A percentile compares a stretch with the other conserved stretches of the same genome.
phyloP scores from a whole-genome alignment of 148 eudicot genomes.

The Polygonum maritimum region DNA sequence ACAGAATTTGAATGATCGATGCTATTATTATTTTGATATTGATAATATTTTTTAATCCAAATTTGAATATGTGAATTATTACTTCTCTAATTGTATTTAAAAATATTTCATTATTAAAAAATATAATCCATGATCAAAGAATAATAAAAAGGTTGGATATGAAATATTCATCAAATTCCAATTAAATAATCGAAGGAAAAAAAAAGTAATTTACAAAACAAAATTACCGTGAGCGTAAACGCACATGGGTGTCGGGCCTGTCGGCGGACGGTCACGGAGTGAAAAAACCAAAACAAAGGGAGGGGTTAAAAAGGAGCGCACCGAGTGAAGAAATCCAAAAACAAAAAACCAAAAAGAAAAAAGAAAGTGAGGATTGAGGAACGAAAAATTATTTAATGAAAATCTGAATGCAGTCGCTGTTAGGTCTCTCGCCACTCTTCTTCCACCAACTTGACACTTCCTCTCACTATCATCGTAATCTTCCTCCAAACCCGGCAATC shows the following conservation, averaged over 20 bases:
- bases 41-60: too few relatives aligned
- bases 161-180: too few relatives aligned
- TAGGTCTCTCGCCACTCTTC: constrained; percentile 14
- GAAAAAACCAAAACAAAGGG: neutral
- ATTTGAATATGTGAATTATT: too few relatives aligned
- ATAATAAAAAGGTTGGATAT: too few relatives aligned
- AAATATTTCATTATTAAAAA: too few relatives aligned
- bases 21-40: too few relatives aligned
- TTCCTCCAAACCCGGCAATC: neutral
- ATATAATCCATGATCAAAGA: too few relatives aligned
- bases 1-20: too few relatives aligned
- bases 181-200: too few relatives aligned
- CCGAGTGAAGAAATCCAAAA: neutral
- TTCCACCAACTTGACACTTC: constrained; percentile 3
- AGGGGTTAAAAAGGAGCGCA: neutral
- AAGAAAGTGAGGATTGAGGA: neutral
- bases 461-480: neutral
- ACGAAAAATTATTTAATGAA: neutral
- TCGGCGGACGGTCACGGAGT: neutral
- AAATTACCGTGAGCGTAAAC: neutral
- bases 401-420: constrained; percentile 1
- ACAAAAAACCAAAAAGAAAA: neutral
- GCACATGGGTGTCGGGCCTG: neutral
- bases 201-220: too few relatives aligned
- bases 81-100: too few relatives aligned